Percentiles rank a stretch among this genome's conserved stretches.
Evolutionary conservation across 1,139 yeast species (phyloP).

Genomic region (Diutina neorugosa): DNA sequence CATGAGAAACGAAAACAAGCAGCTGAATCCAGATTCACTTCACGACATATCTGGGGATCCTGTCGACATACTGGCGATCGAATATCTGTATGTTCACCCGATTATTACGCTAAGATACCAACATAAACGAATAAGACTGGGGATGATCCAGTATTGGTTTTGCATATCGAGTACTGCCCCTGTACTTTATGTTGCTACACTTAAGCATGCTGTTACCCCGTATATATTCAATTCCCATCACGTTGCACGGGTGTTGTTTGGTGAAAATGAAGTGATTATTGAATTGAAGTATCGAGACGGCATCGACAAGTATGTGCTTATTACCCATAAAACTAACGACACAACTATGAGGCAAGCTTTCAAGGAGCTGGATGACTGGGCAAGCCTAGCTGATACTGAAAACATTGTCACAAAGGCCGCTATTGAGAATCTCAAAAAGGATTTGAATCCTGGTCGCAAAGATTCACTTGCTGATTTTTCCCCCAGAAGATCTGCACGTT

Average conservation of each 20-base stretch:
- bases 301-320: not conserved
- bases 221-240: not conserved
- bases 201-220: not conserved
- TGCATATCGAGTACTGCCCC: not conserved
- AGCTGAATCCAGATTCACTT: not conserved
- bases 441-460: not conserved
- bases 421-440: not conserved
- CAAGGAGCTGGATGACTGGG: not conserved
- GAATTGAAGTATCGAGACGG: not conserved
- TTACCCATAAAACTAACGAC: not conserved
- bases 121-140: not conserved
- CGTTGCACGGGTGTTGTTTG: not conserved
- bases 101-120: not conserved
- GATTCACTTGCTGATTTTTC: not conserved
- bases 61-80: not conserved
- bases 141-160: not conserved
- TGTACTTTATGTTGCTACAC: not conserved
- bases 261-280: not conserved
- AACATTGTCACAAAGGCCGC: not conserved
- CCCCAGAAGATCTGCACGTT: not conserved
- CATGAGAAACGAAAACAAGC: not conserved
- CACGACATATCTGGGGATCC: not conserved
- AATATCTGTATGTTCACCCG: not conserved
- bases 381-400: not conserved
- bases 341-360: not conserved